Conservation (phyloP, 768 basidiomycete species). For the Mycena capillaripes region DNA sequence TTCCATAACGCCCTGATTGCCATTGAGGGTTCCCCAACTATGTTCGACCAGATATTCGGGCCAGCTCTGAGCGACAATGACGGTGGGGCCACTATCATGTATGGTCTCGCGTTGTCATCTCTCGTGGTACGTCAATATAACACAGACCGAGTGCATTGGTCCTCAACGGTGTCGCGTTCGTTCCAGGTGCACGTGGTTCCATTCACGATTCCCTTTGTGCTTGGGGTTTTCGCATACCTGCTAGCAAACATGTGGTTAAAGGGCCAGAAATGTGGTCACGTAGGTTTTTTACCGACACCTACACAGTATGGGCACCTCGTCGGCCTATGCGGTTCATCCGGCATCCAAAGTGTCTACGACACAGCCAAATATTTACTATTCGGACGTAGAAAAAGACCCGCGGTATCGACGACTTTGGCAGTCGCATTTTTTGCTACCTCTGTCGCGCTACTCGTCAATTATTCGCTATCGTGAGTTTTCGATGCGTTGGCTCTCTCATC, state of each 20-base stretch:
- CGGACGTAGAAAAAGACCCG: conserved; percentile 2
- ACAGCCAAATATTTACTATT: conserved; percentile 11
- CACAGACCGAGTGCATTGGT: background rate
- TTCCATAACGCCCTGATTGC: conserved; percentile 10
- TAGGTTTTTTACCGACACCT: conserved; percentile 16
- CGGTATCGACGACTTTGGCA: background rate
- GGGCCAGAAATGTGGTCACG: background rate
- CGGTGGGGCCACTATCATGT: conserved; percentile 4
- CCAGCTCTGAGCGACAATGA: background rate
- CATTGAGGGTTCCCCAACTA: background rate
- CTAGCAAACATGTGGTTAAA: conserved; percentile 14
- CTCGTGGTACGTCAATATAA: conserved; percentile 1
- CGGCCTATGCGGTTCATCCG: conserved; percentile 20
- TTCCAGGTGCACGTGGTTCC: conserved; percentile 11
- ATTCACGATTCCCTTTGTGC: conserved; percentile 13
- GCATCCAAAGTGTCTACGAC: background rate
- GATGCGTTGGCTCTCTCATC: background rate
- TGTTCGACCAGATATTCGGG: background rate
- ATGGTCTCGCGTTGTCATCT: conserved; percentile 18
- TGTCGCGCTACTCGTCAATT: background rate
- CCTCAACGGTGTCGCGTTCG: background rate
- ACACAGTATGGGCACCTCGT: conserved; percentile 23
- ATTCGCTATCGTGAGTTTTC: conserved; percentile 15
- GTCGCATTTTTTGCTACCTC: background rate
- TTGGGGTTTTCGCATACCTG: conserved; percentile 16